Base-by-base conservation (phyloP, 768 basidiomycete species). In the Rhizopogon sp. region DNA sequence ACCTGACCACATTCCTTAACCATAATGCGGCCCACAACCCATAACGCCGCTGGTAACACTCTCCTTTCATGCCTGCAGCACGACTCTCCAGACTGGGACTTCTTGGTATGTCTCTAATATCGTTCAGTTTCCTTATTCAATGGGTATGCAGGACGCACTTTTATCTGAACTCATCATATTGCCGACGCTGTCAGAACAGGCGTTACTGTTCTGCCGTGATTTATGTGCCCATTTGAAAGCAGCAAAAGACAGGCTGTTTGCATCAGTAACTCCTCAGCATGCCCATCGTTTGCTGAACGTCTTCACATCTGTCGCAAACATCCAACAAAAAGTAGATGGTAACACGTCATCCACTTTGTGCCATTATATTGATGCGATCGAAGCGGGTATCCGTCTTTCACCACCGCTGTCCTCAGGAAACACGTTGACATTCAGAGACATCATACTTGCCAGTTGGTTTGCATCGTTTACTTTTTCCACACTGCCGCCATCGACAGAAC, bases 211-310 rank as follows among this genome's bases (percentile, higher is more conserved):
- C 43, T 69, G 67, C 47, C 64, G 52, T 41, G 62, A 66, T 49
- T 71, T 70, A n/a, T 68, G 69, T 50, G 67, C 64, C 39, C 69
- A 69, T 33, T 64, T 69, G 41, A 53, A 69, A 47, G 65, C 66
- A 11, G 61, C 60, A 29, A 62, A 70, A 29, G 57, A 57, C 29
- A 61, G 59, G 60, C 46, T 66, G 33, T 60, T 60, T 35, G 43
- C 66, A 33, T 35, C 58, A 14, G 58, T 62, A 31, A 60, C 72
- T 7, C 61, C 64, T 25, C 62, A 53, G 51, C 76, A 73, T 50
- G 59, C 71, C 3, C 76, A 74, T 52, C 73, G 77, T 6, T 62
- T 80, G 6, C 78, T 79, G 60, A 76, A 75, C 60, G 69, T 79
- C 40, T 64, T 78, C 43, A 73, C 76, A 55, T 75, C 72, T 17